Conservation (phyloP, 768 basidiomycete species). For the Tricholoma matsutake region DNA sequence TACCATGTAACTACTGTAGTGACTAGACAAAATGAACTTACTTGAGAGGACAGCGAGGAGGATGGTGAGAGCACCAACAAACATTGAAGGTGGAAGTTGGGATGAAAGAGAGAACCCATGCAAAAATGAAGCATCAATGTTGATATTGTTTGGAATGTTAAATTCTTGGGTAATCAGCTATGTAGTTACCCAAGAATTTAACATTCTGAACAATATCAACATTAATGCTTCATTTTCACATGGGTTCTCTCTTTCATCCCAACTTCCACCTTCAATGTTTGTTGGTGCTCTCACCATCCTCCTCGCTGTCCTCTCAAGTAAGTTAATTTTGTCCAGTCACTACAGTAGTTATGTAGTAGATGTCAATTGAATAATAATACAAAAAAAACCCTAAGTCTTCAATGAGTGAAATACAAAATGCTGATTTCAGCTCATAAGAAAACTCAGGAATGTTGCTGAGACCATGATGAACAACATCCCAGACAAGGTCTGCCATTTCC, state of each 20-base stretch:
- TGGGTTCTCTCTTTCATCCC: neutral
- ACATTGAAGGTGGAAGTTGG: neutral
- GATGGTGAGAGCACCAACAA: neutral
- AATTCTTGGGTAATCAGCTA: neutral
- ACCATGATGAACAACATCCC: neutral
- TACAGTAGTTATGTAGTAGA: neutral
- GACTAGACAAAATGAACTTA: neutral
- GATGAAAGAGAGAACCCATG: neutral
- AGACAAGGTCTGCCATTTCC: neutral
- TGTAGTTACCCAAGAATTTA: neutral
- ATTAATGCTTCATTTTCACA: neutral
- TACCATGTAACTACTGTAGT: neutral
- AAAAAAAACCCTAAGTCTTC: neutral
- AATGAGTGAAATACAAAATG: neutral
- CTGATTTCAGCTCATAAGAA: neutral
- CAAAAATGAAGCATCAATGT: neutral
- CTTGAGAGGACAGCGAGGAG: neutral
- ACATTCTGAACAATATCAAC: neutral
- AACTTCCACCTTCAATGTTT: neutral
- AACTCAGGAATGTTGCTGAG: neutral
- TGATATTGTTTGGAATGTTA: neutral
- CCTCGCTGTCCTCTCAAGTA: neutral
- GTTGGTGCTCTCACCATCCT: neutral
- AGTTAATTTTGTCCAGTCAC: neutral
- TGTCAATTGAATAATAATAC: neutral